Evolutionary conservation across 1,284 basidiomycete genomes (phyloP).

Genomic region (Neonothopanus nambi): DNA sequence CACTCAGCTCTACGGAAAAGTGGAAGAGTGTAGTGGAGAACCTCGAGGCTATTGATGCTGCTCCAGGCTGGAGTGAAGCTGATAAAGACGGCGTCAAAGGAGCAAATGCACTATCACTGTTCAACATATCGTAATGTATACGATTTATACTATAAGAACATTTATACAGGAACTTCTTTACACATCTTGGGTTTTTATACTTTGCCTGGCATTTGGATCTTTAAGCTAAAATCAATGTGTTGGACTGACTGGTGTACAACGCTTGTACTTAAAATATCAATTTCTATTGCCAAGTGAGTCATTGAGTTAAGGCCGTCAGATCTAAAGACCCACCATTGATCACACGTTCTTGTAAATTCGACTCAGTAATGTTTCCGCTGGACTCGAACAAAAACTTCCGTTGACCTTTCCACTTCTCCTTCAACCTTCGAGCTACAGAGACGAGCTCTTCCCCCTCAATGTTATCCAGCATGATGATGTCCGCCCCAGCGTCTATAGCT

Average conservation of each 20-base stretch:
- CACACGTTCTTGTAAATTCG: conserved; percentile 73
- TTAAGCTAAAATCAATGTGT: conserved; percentile 93
- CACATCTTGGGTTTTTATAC: neutral
- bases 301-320: conserved; percentile 1
- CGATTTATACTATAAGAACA: neutral
- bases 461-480: conserved; percentile 98
- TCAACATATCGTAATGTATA: conserved; percentile 32
- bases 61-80: conserved; percentile 59
- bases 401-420: conserved; percentile 76
- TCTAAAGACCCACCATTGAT: conserved; percentile 60
- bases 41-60: conserved; percentile 70
- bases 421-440: conserved; percentile 67
- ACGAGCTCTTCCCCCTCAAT: conserved; percentile 79
- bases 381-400: conserved; percentile 88
- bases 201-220: conserved; percentile 72
- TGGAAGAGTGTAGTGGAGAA: conserved; percentile 87
- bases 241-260: conserved; percentile 90
- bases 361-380: conserved; percentile 90
- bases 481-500: conserved; percentile 94
- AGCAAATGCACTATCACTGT: conserved; percentile 69
- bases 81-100: conserved; percentile 70
- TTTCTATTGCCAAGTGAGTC: conserved; percentile 54
- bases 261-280: conserved; percentile 93
- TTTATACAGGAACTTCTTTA: neutral
- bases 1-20: conserved; percentile 63